phyloP scores from a whole-genome alignment of 106 monocot genomes.

The Platanthera zijinensis region DNA sequence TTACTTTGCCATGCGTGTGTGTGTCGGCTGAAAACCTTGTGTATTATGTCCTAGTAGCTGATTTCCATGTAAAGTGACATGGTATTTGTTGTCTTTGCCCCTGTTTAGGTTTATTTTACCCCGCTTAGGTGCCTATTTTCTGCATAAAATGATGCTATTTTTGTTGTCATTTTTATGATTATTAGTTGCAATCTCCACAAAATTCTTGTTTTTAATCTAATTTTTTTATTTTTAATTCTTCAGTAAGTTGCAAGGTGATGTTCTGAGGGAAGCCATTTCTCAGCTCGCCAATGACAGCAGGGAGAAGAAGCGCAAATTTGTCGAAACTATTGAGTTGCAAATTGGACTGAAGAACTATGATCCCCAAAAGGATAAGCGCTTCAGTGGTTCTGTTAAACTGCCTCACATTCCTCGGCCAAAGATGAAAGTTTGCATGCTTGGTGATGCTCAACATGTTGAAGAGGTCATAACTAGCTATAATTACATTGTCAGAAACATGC shows the following conservation, averaged over 20 bases:
- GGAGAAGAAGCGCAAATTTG: conserved; percentile 23
- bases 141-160: too few species aligned
- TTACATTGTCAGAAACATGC: neutral
- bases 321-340: conserved; percentile 37
- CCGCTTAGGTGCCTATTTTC: too few species aligned
- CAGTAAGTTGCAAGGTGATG: conserved; percentile 35
- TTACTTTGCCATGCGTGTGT: too few species aligned
- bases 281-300: conserved; percentile 4
- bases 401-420: conserved; percentile 33
- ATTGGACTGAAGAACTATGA: conserved; percentile 45
- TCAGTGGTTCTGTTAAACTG: conserved; percentile 32
- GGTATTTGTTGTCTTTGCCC: too few species aligned
- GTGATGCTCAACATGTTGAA: conserved; percentile 48
- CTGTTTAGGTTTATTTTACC: too few species aligned
- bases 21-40: too few species aligned
- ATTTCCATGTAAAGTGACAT: too few species aligned
- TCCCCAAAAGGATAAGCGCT: conserved; percentile 34
- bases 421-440: conserved; percentile 51
- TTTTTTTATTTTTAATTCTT: neutral
- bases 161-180: too few species aligned
- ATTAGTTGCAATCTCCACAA: too few species aligned
- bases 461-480: conserved; percentile 10
- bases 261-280: conserved; percentile 23
- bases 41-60: too few species aligned
- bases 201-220: neutral